Evolutionary conservation across 2,329 filamentous ascomycete genomes (phyloP).

Genomic region (Arthrobotrys iridis): DNA sequence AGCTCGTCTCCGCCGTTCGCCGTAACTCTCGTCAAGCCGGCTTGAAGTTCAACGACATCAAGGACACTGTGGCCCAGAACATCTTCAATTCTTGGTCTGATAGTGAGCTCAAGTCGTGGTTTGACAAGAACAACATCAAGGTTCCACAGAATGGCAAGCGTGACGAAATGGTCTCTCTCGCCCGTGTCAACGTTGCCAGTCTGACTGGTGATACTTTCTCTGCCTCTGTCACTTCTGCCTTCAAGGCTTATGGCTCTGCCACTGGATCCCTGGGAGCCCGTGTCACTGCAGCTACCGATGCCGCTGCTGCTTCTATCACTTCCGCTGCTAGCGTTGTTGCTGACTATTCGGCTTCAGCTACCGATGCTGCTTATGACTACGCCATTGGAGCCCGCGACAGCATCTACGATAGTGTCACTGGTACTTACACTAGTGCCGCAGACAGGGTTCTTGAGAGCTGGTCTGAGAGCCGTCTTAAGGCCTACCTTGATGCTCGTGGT

Average conservation of each 20-base stretch:
- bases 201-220: slow-evolving; percentile 73
- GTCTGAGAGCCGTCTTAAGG: slow-evolving; percentile 81
- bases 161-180: slow-evolving; percentile 88
- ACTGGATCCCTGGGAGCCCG: slow-evolving; percentile 60
- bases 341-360: slow-evolving; percentile 60
- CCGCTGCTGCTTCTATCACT: slow-evolving; percentile 52
- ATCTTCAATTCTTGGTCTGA: slow-evolving; percentile 92
- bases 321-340: slow-evolving; percentile 68
- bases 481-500: slow-evolving; percentile 79
- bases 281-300: slow-evolving; percentile 43
- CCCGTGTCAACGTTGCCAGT: slow-evolving; percentile 83
- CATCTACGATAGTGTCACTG: slow-evolving; percentile 46
- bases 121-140: slow-evolving; percentile 86
- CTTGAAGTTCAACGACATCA: slow-evolving; percentile 74
- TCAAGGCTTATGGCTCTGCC: slow-evolving; percentile 61
- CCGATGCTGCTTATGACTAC: slow-evolving; percentile 72
- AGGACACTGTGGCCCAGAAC: slow-evolving; percentile 79
- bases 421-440: slow-evolving; percentile 68
- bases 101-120: slow-evolving; percentile 87
- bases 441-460: slow-evolving; percentile 71
- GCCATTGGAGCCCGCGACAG: slow-evolving; percentile 77
- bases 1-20: slow-evolving; percentile 85
- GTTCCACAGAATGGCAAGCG: slow-evolving; percentile 91
- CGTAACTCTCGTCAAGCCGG: slow-evolving; percentile 86
- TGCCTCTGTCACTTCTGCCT: slow-evolving; percentile 59